These are phyloP conservation scores for Vaccinium corymbosum DNA, from an alignment of 148 eudicot genomes.

Conservation along the genomic window DNA sequence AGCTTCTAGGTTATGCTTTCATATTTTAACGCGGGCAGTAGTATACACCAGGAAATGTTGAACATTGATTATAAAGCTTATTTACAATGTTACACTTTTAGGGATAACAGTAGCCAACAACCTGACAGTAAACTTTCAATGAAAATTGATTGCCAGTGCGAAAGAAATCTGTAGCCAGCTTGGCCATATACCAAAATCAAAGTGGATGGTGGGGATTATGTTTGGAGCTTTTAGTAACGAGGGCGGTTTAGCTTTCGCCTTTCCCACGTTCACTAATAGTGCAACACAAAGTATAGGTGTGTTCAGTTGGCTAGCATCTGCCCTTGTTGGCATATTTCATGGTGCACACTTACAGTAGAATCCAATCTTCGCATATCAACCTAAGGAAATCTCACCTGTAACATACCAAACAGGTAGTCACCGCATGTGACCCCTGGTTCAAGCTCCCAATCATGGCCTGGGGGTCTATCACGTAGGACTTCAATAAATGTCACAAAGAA, in stretches of 20 bases:
- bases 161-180: neutral
- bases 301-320: neutral
- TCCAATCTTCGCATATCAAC: neutral
- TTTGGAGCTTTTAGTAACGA: neutral
- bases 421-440: constrained; percentile 99
- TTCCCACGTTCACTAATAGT: neutral
- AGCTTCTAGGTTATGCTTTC: neutral
- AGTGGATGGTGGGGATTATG: neutral
- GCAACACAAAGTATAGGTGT: neutral
- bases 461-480: constrained; percentile 95
- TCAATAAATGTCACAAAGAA: constrained; percentile 96
- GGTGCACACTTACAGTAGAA: neutral
- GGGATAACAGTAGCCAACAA: neutral
- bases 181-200: neutral
- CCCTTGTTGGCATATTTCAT: neutral
- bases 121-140: neutral
- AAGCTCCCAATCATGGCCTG: constrained; percentile 99
- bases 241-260: neutral
- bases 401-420: constrained; percentile 97
- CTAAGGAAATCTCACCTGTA: constrained; percentile 55
- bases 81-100: neutral
- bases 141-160: neutral
- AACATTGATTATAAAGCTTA: neutral
- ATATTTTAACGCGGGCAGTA: neutral
- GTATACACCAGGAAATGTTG: neutral